phyloP scores from a whole-genome alignment of 768 basidiomycete species.

The Stropharia rugosoannulata region DNA sequence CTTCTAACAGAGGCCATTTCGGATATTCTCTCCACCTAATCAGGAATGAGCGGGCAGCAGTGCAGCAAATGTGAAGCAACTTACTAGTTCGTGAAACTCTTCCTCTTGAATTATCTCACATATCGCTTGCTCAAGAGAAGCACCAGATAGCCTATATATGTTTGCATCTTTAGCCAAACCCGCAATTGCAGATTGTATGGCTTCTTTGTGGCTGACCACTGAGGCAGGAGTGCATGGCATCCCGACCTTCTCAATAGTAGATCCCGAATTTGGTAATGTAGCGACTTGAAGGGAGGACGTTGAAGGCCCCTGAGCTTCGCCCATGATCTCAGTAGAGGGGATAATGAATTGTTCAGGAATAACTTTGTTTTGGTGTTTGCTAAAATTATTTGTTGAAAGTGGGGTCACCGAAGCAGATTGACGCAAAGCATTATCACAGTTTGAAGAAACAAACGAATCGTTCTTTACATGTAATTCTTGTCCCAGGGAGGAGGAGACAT shows the following conservation, averaged over 20 bases:
- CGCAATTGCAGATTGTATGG: slow-evolving; percentile 25
- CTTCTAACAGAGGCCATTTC: slow-evolving; percentile 51
- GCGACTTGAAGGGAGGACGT: no score
- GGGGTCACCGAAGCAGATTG: background rate
- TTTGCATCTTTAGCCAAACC: slow-evolving; percentile 43
- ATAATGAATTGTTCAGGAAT: no score
- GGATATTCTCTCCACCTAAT: slow-evolving; percentile 53
- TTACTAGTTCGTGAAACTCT: slow-evolving; percentile 74
- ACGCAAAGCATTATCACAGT: background rate
- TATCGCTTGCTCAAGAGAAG: slow-evolving; percentile 56
- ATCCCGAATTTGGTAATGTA: slow-evolving; percentile 1
- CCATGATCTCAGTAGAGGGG: no score
- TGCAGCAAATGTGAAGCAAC: slow-evolving; percentile 14
- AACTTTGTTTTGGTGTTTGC: background rate
- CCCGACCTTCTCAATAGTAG: background rate
- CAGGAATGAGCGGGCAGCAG: background rate
- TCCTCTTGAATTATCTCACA: slow-evolving; percentile 69
- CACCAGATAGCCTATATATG: slow-evolving; percentile 52
- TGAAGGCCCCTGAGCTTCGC: no score
- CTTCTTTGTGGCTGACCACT: background rate
- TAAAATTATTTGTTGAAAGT: background rate
- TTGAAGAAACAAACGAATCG: background rate
- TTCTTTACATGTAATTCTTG: slow-evolving; percentile 4
- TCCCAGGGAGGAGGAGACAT: slow-evolving; percentile 15
- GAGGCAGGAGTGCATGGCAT: no score